Percentiles rank a stretch among this genome's conserved stretches.
Conservation (phyloP, 2,329 filamentous ascomycete genomes). For the Trichoderma sp. region DNA sequence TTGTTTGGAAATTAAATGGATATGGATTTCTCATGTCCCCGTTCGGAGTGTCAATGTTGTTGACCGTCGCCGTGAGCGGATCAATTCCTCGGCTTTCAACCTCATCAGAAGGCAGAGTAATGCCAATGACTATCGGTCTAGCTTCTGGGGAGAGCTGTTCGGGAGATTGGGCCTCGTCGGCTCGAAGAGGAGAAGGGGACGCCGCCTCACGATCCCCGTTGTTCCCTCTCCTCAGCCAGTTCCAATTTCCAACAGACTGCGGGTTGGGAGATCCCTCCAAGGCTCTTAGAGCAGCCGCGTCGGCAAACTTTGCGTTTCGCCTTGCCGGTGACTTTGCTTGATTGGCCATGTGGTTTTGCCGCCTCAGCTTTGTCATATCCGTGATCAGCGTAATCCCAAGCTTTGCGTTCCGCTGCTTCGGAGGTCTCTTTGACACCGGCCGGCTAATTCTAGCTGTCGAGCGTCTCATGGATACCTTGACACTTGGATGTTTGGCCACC, state of each 20-base stretch:
- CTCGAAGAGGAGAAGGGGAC: slow-evolving; percentile 37
- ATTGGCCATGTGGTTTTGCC: slow-evolving; percentile 45
- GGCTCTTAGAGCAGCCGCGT: slow-evolving; percentile 62
- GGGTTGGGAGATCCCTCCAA: slow-evolving; percentile 60
- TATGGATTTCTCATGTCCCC: slow-evolving; percentile 14
- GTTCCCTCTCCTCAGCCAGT: slow-evolving; percentile 54
- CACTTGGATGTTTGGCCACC: slow-evolving; percentile 27
- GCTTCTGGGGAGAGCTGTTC: slow-evolving; percentile 68
- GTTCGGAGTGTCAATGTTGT: slow-evolving; percentile 39
- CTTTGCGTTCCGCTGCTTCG: slow-evolving; percentile 63
- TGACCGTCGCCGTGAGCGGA: slow-evolving; percentile 53
- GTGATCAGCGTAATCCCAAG: slow-evolving; percentile 72
- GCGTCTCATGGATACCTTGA: slow-evolving; percentile 39
- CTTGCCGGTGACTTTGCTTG: slow-evolving; percentile 39
- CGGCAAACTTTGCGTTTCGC: slow-evolving; percentile 55
- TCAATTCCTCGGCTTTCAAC: slow-evolving; percentile 44
- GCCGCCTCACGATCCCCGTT: slow-evolving; percentile 41
- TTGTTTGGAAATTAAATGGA: slow-evolving; percentile 9
- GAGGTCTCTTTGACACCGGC: slow-evolving; percentile 62
- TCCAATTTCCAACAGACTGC: slow-evolving; percentile 60
- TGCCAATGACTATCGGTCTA: slow-evolving; percentile 73
- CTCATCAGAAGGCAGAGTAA: slow-evolving; percentile 61
- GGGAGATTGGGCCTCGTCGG: slow-evolving; percentile 33
- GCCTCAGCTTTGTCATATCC: slow-evolving; percentile 62
- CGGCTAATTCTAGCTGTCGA: slow-evolving; percentile 50